These are phyloP conservation scores for Aspergillus quadrilineatus DNA, from an alignment of 2,329 filamentous ascomycete species.

Conservation along the genomic window DNA sequence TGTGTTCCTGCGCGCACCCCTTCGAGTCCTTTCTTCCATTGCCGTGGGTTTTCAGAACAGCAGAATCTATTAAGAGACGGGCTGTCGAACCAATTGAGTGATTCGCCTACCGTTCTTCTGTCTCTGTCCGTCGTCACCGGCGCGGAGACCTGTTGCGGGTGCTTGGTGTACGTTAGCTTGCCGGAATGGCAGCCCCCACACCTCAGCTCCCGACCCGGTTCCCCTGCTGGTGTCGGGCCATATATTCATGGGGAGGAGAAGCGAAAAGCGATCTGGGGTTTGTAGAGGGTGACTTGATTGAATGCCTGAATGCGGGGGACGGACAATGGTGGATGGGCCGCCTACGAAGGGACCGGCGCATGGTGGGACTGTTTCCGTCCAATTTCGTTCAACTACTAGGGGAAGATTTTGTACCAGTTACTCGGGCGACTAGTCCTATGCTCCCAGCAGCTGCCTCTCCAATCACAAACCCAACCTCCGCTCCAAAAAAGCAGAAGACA, in stretches of 20 bases:
- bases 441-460: constrained; percentile 51
- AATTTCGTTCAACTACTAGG: constrained; percentile 94
- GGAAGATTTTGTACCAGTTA: constrained; percentile 73
- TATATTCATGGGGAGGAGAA: constrained; percentile 95
- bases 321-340: constrained; percentile 98
- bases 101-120: not conserved
- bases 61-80: not conserved
- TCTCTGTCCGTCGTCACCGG: not conserved
- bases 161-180: constrained; percentile 4
- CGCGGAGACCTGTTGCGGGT: not conserved
- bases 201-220: constrained; percentile 69
- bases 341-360: constrained; percentile 81
- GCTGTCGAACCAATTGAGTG: constrained; percentile 4
- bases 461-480: constrained; percentile 45
- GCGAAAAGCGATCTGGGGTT: constrained; percentile 94
- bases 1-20: constrained; percentile 11
- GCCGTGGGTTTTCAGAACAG: constrained; percentile 6
- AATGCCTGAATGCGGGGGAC: constrained; percentile 96
- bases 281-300: constrained; percentile 95
- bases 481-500: constrained; percentile 60
- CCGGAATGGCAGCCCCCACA: constrained; percentile 47
- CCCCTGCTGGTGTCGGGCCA: constrained; percentile 86
- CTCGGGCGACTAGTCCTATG: constrained; percentile 53
- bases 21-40: constrained; percentile 7
- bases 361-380: constrained; percentile 90